Evolutionary conservation across 768 basidiomycete species (phyloP), one percentile per base, ranked within the genome.

Genomic region (Tylopilus balloui): DNA sequence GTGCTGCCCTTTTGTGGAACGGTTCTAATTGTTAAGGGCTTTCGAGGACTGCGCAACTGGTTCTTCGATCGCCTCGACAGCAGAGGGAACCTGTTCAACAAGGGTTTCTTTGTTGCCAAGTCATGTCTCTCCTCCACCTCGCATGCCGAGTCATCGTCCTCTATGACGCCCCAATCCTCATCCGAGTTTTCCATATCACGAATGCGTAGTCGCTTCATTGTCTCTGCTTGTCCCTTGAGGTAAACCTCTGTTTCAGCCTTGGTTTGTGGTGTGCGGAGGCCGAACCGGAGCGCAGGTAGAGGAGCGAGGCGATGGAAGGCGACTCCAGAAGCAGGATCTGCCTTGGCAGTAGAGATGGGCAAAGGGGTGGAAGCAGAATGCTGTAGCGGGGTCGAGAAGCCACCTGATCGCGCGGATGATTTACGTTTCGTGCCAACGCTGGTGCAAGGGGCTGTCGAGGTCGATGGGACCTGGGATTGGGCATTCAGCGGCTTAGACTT

Each of bases 361-460:
- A 69, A 57, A 15, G 74, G 73, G 3, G 75, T 72, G 13, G 71
- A 60, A 42, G 49, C 67, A 29, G 77, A 74, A 13, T 71, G 72
- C 17, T 77, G 77, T 10, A 81, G 73, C 4, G 84, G 84, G 10
- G 84, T 86, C 36, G 71, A 70, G 69, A 53, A 81, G 71, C 74
- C 55, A 66, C 74, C 43, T 68, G 69, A 38, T 71, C 73, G 65
- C 6, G 57, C 60, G 1, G 62, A 67, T 6, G 82, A 81, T 63
- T 86, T 87, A 59, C 85, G 81, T 64, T 87, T 87, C 1, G 77
- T 80, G 34, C 83, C 83, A 3, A 75, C 69, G 12, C 74, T 73
- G 31, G 72, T 57, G 12, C 65, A 67, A 39, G 69, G 56, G 27
- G 52, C 58, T 6, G 60, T 47, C 0, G 60, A 39, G 5, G 42